A percentile compares a stretch with the other conserved stretches of the same genome.
phyloP scores from a whole-genome alignment of 345 rosid genomes.

The Lepidium sativum region DNA sequence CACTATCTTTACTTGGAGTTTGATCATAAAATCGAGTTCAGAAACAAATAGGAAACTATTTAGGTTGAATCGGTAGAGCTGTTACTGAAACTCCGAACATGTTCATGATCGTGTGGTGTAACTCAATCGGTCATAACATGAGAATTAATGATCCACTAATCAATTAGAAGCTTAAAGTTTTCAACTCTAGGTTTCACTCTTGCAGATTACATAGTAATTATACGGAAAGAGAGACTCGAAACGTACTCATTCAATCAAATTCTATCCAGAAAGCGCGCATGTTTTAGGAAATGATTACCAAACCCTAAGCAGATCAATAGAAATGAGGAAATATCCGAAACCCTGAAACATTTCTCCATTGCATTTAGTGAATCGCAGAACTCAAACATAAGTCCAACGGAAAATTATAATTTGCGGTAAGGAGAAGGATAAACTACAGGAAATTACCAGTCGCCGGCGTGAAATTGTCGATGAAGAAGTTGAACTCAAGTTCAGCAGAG shows the following conservation, averaged over 20 bases:
- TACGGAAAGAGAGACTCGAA: background rate
- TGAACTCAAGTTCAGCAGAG: slow-evolving; percentile 13
- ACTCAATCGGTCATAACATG: background rate
- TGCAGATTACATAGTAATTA: background rate
- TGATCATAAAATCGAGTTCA: background rate
- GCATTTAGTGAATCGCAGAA: background rate
- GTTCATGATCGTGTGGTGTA: background rate
- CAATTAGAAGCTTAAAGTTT: background rate
- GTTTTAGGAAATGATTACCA: background rate
- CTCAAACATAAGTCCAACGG: background rate
- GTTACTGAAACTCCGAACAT: background rate
- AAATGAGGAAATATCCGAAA: background rate
- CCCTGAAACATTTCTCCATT: background rate
- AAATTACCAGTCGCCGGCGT: slow-evolving; percentile 24
- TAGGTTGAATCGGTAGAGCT: background rate
- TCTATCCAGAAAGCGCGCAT: background rate
- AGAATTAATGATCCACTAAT: background rate
- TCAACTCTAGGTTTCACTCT: slow-evolving; percentile 9
- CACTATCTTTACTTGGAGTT: background rate
- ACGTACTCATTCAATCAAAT: slow-evolving; percentile 7
- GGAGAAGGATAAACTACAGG: background rate
- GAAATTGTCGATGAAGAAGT: slow-evolving; percentile 6
- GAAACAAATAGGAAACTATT: background rate
- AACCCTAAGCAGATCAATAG: slow-evolving; percentile 21
- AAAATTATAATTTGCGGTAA: background rate